Base-by-base conservation (phyloP, 2,329 filamentous ascomycete species). In the Ilyonectria sp. region DNA sequence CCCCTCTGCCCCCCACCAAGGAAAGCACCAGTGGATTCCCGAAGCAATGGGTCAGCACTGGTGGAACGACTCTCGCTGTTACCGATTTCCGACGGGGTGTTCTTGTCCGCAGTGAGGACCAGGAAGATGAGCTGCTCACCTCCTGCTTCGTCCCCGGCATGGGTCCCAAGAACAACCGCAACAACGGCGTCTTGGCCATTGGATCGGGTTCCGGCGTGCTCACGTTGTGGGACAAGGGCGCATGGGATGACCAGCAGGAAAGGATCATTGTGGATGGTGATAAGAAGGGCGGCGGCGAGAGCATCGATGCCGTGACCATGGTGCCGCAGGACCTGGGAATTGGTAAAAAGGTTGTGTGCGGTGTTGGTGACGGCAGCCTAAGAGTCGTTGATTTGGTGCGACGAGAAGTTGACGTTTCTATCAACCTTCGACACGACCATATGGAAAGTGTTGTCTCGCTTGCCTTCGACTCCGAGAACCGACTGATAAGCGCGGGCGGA, bases 191-290 rank as follows among this genome's bases (percentile, higher is more conserved):
- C 4, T 80, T 96, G 3, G 93, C 94, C 0, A 92, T 93, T 40
- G 94, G 93, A 23, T 90, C 87, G 29, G 91, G 90, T 19, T 92
- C 89, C 47, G 96, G 96, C 3, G 90, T 98, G 1, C 80, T 98
- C 69, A 98, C 95, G 5, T 83, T 98, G 7, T 99, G 96, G 95
- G 95, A 99, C 80, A 92, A 92, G 72, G 95, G 95, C 1, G 90
- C 93, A 1, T 98, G 96, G 95, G 95, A 97, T 76, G 95, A 98
- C 79, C 94, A 97, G 79, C 93, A 97, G 74, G 94, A 97, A 82
- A 89, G 94, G 59, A 93, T 98, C 75, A 90, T 93, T 55, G 90
- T 98, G 9, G 91, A 94, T 71, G 82, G 85, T 10, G 87, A 86
- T 19, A 86, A 68, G 58, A 75, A 82, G 72, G 82, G 80, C 21